Percentiles rank a stretch among this genome's conserved stretches.
phyloP scores from a whole-genome alignment of 148 eudicot species.

The Agrostemma githago region DNA sequence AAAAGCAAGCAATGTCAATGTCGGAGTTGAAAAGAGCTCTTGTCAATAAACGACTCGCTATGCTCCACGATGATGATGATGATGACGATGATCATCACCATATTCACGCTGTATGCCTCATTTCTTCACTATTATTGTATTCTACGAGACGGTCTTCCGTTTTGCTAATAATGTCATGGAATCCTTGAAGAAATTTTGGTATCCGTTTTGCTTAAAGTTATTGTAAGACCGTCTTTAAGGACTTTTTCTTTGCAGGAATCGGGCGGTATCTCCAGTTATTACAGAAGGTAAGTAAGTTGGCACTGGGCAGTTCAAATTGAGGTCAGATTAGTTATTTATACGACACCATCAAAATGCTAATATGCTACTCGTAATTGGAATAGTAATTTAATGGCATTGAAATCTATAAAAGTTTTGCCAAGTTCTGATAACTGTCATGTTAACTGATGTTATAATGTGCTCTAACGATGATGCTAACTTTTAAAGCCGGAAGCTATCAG shows the following conservation, averaged over 20 bases:
- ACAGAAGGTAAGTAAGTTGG: not conserved
- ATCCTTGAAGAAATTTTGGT: not conserved
- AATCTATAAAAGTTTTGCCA: not conserved
- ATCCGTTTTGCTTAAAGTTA: not conserved
- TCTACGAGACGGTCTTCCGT: not conserved
- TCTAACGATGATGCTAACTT: no score
- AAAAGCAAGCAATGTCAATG: not conserved
- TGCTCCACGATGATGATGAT: not conserved
- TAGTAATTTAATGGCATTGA: not conserved
- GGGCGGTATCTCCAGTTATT: not conserved
- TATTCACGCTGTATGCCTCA: not conserved
- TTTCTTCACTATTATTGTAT: no score
- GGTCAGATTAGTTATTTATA: not conserved
- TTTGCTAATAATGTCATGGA: not conserved
- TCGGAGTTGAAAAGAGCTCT: not conserved
- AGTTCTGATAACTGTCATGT: not conserved
- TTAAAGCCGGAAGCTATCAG: no score
- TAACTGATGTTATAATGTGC: not conserved
- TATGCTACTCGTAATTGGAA: not conserved
- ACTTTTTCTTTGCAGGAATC: not conserved
- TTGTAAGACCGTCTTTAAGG: not conserved
- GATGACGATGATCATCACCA: not conserved
- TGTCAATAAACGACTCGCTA: not conserved
- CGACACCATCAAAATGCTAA: not conserved
- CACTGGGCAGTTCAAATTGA: not conserved